Evolutionary conservation across 129 eudicot species (phyloP), one percentile per base, ranked within the genome.

Genomic region (Saposhnikovia divaricata): DNA sequence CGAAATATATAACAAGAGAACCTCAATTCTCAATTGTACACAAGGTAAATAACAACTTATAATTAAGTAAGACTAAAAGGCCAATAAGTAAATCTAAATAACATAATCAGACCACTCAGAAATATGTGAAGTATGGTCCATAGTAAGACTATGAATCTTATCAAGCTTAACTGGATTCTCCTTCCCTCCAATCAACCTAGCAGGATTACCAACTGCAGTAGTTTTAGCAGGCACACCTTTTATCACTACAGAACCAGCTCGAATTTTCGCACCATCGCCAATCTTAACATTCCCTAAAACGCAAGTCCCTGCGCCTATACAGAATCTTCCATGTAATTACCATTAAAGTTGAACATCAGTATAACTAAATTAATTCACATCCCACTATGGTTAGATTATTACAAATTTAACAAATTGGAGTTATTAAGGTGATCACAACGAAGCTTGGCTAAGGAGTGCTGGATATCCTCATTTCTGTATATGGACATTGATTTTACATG

Each of bases 251-350:
- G 98, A 94, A 0, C 98, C 98, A 3, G 98, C 97, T 9, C 98
- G 97, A 72, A 94, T 86, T 80, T 94, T 94, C 40, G 94, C 98
- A 28, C 98, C 93, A 39, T 91, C 96, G 10, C 91, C 96, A 57
- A 94, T 89, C 77, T 72, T 47, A 51, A 94, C 88, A 85, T 92
- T 94, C 39, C 98, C 98, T 84, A 94, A 82, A 44, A 94, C 93
- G 86, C 98, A 90, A 84, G 91, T 94, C 48, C 98, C 98, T 9
- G 98, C 98, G 2, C 98, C 98, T 11, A 94, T 94, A n/a, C 84
- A 94, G n/a, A n/a, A n/a, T n/a, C n/a, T n/a, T n/a, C n/a, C n/a
- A n/a, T n/a, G n/a, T n/a, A n/a, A n/a, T n/a, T n/a, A n/a, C n/a
- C n/a, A n/a, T n/a, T n/a, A n/a, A n/a, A n/a, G n/a, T n/a, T n/a